A percentile compares a stretch with the other conserved stretches of the same genome.
Conservation (phyloP, 148 eudicot species). For the Rheum nobile region DNA sequence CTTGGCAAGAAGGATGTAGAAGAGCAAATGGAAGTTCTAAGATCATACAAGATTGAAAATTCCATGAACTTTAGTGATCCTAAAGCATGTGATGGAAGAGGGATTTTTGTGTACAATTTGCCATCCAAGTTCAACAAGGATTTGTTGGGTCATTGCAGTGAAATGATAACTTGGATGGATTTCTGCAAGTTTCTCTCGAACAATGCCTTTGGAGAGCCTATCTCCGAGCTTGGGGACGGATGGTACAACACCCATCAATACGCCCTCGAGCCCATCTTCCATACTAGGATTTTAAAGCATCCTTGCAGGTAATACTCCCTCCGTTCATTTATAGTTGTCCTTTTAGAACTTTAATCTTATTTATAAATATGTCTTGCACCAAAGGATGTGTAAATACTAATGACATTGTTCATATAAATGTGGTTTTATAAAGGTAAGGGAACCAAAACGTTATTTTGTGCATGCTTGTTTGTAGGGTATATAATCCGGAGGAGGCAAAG, state of each 20-base stretch:
- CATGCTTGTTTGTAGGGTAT: conserved; percentile 20
- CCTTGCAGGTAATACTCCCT: conserved; percentile 29
- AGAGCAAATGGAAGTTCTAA: conserved; percentile 29
- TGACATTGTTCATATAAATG: no score
- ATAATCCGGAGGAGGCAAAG: conserved; percentile 43
- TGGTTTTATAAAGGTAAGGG: no score
- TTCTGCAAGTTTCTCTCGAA: conserved; percentile 48
- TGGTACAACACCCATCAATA: conserved; percentile 87
- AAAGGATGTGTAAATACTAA: no score
- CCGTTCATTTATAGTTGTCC: no score
- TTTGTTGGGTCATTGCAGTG: conserved; percentile 34
- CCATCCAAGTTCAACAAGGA: conserved; percentile 74
- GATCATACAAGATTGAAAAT: conserved; percentile 34
- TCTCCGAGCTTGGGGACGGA: conserved; percentile 46
- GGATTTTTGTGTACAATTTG: conserved; percentile 65
- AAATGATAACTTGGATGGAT: conserved; percentile 41
- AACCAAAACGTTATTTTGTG: not conserved
- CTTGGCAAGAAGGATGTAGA: conserved; percentile 17
- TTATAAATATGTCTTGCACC: no score
- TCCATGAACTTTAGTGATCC: conserved; percentile 5
- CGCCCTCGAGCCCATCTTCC: conserved; percentile 61
- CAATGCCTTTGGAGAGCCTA: conserved; percentile 45
- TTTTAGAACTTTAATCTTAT: no score
- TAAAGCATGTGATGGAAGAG: conserved; percentile 39
- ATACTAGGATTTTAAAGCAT: conserved; percentile 46